A percentile compares a stretch with the other conserved stretches of the same genome.
Evolutionary conservation across 306 rosid genomes (phyloP).

Genomic region (peach (Prunus persica)): DNA sequence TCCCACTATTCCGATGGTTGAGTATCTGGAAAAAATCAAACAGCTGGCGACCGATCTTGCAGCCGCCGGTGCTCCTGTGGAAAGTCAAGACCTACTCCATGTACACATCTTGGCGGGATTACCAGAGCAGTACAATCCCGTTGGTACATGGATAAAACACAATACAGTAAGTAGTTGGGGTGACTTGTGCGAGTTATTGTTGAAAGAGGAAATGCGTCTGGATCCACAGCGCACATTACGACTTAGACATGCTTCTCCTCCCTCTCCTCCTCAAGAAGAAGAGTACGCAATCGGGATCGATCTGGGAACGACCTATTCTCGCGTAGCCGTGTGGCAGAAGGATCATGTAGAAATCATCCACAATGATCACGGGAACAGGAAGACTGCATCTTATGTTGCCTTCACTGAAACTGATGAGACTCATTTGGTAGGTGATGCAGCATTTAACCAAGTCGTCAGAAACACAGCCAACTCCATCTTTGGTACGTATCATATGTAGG

Average conservation of each 20-base stretch:
- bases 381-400: background rate
- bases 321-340: background rate
- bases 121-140: background rate
- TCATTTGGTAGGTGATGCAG: background rate
- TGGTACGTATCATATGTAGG: background rate
- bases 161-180: background rate
- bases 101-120: background rate
- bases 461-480: background rate
- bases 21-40: background rate
- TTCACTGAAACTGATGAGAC: background rate
- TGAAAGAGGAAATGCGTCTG: background rate
- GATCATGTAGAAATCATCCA: background rate
- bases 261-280: too few relatives aligned
- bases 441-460: background rate
- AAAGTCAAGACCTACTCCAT: background rate
- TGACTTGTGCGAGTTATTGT: background rate
- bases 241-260: too few relatives aligned
- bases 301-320: background rate
- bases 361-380: background rate
- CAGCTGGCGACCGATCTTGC: background rate
- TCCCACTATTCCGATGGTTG: background rate
- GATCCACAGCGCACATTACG: background rate
- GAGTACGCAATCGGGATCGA: background rate
- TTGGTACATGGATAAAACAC: too few relatives aligned
- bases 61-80: background rate